These are phyloP conservation scores for Parastagonospora avenae DNA, from an alignment of 2,329 filamentous ascomycete genomes.

Conservation along the genomic window DNA sequence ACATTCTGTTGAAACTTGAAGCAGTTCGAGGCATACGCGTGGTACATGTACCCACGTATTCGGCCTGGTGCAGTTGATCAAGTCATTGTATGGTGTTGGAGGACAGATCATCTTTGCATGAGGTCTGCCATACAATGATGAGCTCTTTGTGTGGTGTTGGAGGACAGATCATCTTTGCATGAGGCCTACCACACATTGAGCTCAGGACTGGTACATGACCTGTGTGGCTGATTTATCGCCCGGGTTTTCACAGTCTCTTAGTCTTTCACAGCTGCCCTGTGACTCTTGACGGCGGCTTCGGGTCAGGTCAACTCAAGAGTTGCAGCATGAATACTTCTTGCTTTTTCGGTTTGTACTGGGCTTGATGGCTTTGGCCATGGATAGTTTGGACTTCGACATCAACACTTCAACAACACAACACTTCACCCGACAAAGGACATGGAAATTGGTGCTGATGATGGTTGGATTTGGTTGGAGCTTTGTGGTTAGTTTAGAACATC, in stretches of 20 bases:
- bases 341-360: slow-evolving; percentile 6
- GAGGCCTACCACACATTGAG: slow-evolving; percentile 11
- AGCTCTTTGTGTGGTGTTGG: slow-evolving; percentile 10
- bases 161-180: slow-evolving; percentile 17
- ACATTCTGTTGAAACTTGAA: slow-evolving; percentile 5
- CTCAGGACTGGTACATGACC: neutral
- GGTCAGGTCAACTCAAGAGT: slow-evolving; percentile 12
- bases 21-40: slow-evolving; percentile 7
- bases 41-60: neutral
- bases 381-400: no score
- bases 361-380: slow-evolving; percentile 3
- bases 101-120: slow-evolving; percentile 16
- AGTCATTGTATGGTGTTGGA: slow-evolving; percentile 12
- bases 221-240: neutral
- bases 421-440: neutral
- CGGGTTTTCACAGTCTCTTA: neutral
- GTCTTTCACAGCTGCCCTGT: slow-evolving; percentile 2
- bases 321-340: slow-evolving; percentile 9
- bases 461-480: slow-evolving; percentile 1
- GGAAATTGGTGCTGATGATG: slow-evolving; percentile 7
- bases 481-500: neutral
- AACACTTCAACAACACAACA: no score
- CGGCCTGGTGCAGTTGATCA: slow-evolving; percentile 11
- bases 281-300: slow-evolving; percentile 11
- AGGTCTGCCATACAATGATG: slow-evolving; percentile 12